phyloP scores from a whole-genome alignment of 2,329 filamentous ascomycete species.

The Metarhizium humberi region DNA sequence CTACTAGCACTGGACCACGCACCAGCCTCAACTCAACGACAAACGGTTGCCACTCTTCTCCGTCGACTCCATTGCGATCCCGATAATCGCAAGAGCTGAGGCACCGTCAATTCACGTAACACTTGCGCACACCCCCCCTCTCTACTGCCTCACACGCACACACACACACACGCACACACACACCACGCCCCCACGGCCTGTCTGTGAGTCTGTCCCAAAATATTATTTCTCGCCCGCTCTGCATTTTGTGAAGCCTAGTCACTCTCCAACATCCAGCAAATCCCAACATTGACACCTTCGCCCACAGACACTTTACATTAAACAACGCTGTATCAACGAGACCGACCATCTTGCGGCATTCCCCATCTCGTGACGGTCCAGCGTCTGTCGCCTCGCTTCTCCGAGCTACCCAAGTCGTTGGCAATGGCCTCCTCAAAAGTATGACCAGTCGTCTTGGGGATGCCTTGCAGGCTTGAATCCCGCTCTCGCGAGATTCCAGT shows the following conservation, averaged over 20 bases:
- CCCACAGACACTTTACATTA: neutral
- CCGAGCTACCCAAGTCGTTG: slow-evolving; percentile 26
- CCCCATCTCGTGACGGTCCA: slow-evolving; percentile 20
- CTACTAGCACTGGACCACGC: neutral
- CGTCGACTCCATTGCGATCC: slow-evolving; percentile 8
- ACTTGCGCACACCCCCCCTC: slow-evolving; percentile 15
- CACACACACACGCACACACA: slow-evolving; percentile 12
- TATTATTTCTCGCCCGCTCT: slow-evolving; percentile 29
- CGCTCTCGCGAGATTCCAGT: slow-evolving; percentile 20
- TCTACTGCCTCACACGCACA: slow-evolving; percentile 1
- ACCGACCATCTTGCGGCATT: slow-evolving; percentile 9
- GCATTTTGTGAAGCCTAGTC: slow-evolving; percentile 8
- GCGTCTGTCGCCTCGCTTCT: slow-evolving; percentile 22
- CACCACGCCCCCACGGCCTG: slow-evolving; percentile 7
- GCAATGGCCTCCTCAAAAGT: slow-evolving; percentile 57
- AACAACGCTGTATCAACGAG: slow-evolving; percentile 6
- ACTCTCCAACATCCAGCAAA: slow-evolving; percentile 6
- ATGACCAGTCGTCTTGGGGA: slow-evolving; percentile 22
- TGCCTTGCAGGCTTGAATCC: slow-evolving; percentile 19
- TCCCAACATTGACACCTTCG: slow-evolving; percentile 1
- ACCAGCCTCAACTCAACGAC: slow-evolving; percentile 6
- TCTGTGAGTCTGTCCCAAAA: slow-evolving; percentile 21
- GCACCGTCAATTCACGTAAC: slow-evolving; percentile 19
- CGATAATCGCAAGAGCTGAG: slow-evolving; percentile 22
- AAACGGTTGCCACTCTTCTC: neutral